Evolutionary conservation across 345 rosid species (phyloP), one percentile per base, ranked within the genome.

Genomic region (Gossypium ekmanianum): DNA sequence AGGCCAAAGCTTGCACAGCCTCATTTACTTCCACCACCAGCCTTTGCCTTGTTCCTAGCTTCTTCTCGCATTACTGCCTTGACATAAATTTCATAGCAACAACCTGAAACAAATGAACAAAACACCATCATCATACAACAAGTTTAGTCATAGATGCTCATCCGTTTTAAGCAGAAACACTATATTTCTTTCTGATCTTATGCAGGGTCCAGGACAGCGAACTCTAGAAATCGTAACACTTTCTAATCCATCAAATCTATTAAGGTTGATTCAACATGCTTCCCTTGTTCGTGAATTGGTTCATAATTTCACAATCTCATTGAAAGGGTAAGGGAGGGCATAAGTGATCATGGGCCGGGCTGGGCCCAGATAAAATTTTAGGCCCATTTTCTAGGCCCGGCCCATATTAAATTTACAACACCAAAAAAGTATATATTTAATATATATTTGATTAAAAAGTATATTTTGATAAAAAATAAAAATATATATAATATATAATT

Each of bases 61-160:
- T 89, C 93, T 87, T 93, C 90, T 65, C 87, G 85, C 97, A 85
- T 87, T 1, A 75, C 75, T 17, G 92, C 88, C 84, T 68, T 89
- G 62, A 86, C 97, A 77, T 89, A 96, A 74, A 96, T 90, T 84
- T 93, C 98, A 76, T 92, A 93, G 92, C 97, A 88, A 83, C 97
- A 96, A 22, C 98, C 98, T 96, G 90, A 76, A 80, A 77, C 29
- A 78, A 22, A 22, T 16, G 47, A 47, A 48, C 57, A 45, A 47
- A 62, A 48, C 24, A 44, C 39, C 75, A 44, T 59, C 56, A 58
- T 18, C 56, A 58, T 18, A 14, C 20, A 16, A 14, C 20, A 16
- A 26, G 54, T 45, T 24, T 18, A 47, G 2, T 45, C 55, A 13
- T 50, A 26, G 54, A 34, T 34, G 45, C 34, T 39, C 11, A 14